These are phyloP conservation scores for Pseudogymnoascus sp. DNA, from an alignment of 2,329 filamentous ascomycete species.

Conservation along the genomic window DNA sequence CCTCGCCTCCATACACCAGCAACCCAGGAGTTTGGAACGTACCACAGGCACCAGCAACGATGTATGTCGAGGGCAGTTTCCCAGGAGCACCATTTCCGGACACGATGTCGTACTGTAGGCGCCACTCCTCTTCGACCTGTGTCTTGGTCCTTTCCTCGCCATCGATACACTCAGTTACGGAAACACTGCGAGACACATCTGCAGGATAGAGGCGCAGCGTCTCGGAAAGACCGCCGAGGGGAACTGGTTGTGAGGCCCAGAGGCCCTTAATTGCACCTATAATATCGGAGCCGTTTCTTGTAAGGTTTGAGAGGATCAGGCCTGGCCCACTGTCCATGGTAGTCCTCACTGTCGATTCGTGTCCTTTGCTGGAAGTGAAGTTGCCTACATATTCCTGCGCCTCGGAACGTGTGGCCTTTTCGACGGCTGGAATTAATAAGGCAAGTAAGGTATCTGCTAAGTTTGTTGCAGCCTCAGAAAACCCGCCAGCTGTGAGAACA, in stretches of 20 bases:
- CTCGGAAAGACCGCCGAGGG: not conserved
- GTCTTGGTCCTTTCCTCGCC: not conserved
- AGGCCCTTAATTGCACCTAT: not conserved
- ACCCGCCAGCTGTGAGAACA: not conserved
- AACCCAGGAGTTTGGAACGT: not conserved
- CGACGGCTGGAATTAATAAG: not conserved
- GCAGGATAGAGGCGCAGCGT: not conserved
- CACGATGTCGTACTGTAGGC: not conserved
- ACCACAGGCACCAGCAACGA: not conserved
- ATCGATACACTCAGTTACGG: not conserved
- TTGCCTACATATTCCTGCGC: not conserved
- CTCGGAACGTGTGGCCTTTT: not conserved
- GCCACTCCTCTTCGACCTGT: slow-evolving; percentile 4
- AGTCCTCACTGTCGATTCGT: not conserved
- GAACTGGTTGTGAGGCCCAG: not conserved
- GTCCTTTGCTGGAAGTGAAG: not conserved
- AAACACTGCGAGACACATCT: not conserved
- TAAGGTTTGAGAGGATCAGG: not conserved
- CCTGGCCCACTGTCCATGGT: not conserved
- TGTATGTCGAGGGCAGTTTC: not conserved
- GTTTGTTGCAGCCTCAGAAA: not conserved
- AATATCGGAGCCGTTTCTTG: slow-evolving; percentile 2
- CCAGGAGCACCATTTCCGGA: not conserved
- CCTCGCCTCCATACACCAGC: not conserved
- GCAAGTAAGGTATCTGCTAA: not conserved